These are phyloP conservation scores for Diutina sp. DNA, from an alignment of 1,139 yeast genomes.

Conservation along the genomic window DNA sequence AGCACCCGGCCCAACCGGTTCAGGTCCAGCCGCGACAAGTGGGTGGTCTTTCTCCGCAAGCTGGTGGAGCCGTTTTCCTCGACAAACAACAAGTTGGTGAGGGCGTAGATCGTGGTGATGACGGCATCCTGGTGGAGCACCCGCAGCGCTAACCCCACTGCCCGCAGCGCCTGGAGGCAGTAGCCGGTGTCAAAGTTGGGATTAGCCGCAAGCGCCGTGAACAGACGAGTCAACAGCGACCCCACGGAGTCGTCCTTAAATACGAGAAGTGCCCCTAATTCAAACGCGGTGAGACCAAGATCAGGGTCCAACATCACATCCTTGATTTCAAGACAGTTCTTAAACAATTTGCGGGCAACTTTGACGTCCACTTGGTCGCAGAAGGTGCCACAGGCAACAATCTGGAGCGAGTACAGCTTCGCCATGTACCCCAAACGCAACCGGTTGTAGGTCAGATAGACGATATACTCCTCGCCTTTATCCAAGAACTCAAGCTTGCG, in stretches of 20 bases:
- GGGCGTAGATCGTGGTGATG: slow-evolving; percentile 76
- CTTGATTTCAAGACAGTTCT: slow-evolving; percentile 25
- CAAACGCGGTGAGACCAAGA: slow-evolving; percentile 36
- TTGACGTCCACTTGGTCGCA: slow-evolving; percentile 25
- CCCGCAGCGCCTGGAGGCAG: slow-evolving; percentile 21
- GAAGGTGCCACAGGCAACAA: slow-evolving; percentile 30
- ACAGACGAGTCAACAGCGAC: slow-evolving; percentile 32
- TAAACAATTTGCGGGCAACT: slow-evolving; percentile 21
- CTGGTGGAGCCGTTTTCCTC: slow-evolving; percentile 26
- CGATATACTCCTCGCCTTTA: slow-evolving; percentile 31
- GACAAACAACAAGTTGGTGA: slow-evolving; percentile 60
- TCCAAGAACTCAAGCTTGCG: slow-evolving; percentile 30
- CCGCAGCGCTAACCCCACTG: slow-evolving; percentile 33
- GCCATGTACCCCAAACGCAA: slow-evolving; percentile 29
- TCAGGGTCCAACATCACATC: slow-evolving; percentile 31
- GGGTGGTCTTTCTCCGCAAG: slow-evolving; percentile 3
- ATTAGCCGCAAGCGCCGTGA: slow-evolving; percentile 35
- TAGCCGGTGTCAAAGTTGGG: slow-evolving; percentile 21
- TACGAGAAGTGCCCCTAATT: slow-evolving; percentile 43
- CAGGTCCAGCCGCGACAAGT: not conserved
- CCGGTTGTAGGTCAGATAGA: slow-evolving; percentile 26
- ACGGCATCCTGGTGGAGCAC: slow-evolving; percentile 63
- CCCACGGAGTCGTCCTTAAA: slow-evolving; percentile 33
- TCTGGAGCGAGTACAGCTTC: slow-evolving; percentile 25
- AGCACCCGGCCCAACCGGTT: not conserved